A percentile compares a stretch with the other conserved stretches of the same genome.
Conservation (phyloP, 2,329 filamentous ascomycete genomes). For the Colletotrichum eremochloae region DNA sequence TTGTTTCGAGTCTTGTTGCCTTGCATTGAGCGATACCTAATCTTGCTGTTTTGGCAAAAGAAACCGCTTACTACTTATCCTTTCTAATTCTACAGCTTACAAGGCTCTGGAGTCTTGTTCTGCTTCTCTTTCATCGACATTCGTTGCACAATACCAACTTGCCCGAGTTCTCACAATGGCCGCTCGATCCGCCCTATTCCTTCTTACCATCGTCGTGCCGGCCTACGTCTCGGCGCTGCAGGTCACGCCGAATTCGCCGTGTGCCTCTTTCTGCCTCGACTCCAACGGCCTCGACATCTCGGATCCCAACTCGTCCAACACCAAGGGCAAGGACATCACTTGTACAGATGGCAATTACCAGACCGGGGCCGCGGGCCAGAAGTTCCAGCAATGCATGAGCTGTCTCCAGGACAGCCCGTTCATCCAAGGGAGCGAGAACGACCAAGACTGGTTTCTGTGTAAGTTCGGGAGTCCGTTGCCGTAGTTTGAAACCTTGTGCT, state of each 20-base stretch:
- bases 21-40: conserved; percentile 24
- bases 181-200: conserved; percentile 41
- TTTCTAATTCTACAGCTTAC: conserved; percentile 22
- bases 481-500: neutral
- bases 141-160: neutral
- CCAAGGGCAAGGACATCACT: conserved; percentile 59
- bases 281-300: conserved; percentile 56
- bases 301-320: conserved; percentile 62
- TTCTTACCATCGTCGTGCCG: conserved; percentile 46
- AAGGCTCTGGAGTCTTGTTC: conserved; percentile 34
- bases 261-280: conserved; percentile 64
- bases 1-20: conserved; percentile 16
- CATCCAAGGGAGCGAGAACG: conserved; percentile 61
- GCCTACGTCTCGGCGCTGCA: conserved; percentile 56
- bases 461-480: conserved; percentile 47
- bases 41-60: conserved; percentile 13
- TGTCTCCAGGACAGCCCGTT: conserved; percentile 67
- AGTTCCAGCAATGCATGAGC: conserved; percentile 63
- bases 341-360: conserved; percentile 62
- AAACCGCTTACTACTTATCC: conserved; percentile 3
- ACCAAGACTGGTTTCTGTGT: conserved; percentile 70
- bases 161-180: conserved; percentile 38
- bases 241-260: conserved; percentile 68
- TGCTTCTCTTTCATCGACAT: conserved; percentile 19
- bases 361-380: conserved; percentile 55